These are phyloP conservation scores for Anisodus acutangulus DNA, from an alignment of 257 asterid genomes.

Conservation along the genomic window DNA sequence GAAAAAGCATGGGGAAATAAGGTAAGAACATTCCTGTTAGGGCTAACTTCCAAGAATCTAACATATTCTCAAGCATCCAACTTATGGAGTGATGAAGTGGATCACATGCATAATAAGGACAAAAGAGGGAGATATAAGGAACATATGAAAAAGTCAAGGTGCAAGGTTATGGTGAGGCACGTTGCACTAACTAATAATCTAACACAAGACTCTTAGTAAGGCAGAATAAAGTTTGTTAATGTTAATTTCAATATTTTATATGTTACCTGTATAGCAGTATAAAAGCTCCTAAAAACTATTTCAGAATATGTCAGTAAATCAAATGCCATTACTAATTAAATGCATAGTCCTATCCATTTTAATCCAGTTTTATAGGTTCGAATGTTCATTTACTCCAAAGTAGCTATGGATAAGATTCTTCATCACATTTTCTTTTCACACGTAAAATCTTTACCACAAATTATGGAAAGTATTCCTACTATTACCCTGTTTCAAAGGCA, in stretches of 20 bases:
- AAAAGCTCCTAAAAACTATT: not conserved
- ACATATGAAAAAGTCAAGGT: constrained; percentile 13
- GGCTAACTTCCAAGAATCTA: constrained; percentile 22
- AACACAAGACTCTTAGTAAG: not conserved
- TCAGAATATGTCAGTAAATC: constrained; percentile 3
- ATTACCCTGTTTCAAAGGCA: not conserved
- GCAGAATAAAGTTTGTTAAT: not conserved
- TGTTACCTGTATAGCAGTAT: not conserved
- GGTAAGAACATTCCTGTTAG: not conserved
- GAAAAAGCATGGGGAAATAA: not conserved
- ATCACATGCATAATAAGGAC: not conserved
- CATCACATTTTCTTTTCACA: not conserved
- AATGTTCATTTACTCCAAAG: constrained; percentile 12
- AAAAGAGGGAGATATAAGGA: not conserved
- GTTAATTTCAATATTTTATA: not conserved
- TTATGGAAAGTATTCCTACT: not conserved
- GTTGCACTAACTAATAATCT: constrained; percentile 3
- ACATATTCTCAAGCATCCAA: constrained; percentile 17
- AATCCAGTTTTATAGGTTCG: not conserved
- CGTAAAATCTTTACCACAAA: not conserved
- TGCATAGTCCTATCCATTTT: constrained; percentile 10
- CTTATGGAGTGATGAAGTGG: constrained; percentile 10
- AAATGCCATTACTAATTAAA: constrained; percentile 18
- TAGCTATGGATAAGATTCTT: not conserved
- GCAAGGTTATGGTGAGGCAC: constrained; percentile 4